Base-by-base conservation (phyloP, 2,329 filamentous ascomycete genomes). In the Aschersonia sp. region DNA sequence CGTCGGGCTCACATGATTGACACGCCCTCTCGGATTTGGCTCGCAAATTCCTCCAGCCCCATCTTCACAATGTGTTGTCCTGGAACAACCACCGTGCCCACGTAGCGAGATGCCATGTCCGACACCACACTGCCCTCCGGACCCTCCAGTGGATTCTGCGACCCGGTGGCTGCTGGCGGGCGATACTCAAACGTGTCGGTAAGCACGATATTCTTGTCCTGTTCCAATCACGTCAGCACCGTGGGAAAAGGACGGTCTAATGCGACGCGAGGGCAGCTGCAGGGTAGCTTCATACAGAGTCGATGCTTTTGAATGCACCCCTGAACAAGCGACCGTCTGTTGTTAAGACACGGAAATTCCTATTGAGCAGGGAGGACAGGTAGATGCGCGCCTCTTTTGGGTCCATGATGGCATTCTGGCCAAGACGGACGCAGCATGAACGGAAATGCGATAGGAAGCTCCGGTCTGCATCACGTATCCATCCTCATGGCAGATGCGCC, bases 271-370 rank as follows among this genome's bases (percentile, higher is more conserved):
- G 14, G 11, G 11, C n/a, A 7, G 14, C 4, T n/a, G 45, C 29
- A 22, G 37, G 22, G 31, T n/a, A 31, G 12, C n/a, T 37, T 72
- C 76, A 46, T 68, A 94, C 88, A 50, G 84, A 80, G 69, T 98
- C 92, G 32, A 89, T 96, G 69, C 92, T 98, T 66, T 94, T 96
- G 68, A 98, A 85, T 53, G 81, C 75, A 22, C 92, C 92, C 48
- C 88, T 79, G 64, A 97, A 98, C 63, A 95, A 81, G 51, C 92
- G 85, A 12, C 78, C 79, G 61, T 97, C 90, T 5, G 80, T 85
- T 11, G 84, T 86, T 56, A 85, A 78, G 47, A 97, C 69, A 49
- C 88, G 82, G 35, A 97, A 68, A 40, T 79, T 85, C 62, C 86
- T 86, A 63, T 85, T 85, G 46, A 94, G 70, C 46, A 94, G 76